Evolutionary conservation across 2,329 filamentous ascomycete genomes (phyloP).

Genomic region (Penicillium sp.): DNA sequence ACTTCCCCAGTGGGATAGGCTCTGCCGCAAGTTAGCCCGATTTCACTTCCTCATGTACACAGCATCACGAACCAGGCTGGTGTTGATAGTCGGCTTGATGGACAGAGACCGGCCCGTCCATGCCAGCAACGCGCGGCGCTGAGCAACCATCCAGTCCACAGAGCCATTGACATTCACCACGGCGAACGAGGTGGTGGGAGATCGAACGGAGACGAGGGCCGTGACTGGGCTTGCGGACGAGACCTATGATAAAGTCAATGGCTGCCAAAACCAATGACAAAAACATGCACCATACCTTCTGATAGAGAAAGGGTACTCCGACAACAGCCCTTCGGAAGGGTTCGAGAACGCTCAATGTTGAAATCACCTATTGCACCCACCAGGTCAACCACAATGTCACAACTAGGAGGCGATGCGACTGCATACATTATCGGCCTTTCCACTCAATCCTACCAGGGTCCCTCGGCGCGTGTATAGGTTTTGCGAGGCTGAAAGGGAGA

Average conservation of each 20-base stretch:
- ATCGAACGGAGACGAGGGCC: conserved; percentile 81
- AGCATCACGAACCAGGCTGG: conserved; percentile 53
- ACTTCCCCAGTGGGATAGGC: conserved; percentile 84
- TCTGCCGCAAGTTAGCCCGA: conserved; percentile 44
- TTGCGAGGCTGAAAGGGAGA: conserved; percentile 87
- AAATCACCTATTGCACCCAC: conserved; percentile 60
- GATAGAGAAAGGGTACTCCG: conserved; percentile 92
- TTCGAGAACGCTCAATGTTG: conserved; percentile 79
- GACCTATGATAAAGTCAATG: conserved; percentile 49
- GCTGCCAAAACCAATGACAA: neutral
- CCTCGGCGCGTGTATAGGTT: conserved; percentile 88
- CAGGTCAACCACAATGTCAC: conserved; percentile 1
- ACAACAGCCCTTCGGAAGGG: conserved; percentile 73
- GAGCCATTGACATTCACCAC: conserved; percentile 87
- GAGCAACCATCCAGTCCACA: conserved; percentile 89
- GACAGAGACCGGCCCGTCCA: conserved; percentile 89
- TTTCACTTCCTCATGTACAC: neutral
- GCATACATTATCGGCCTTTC: conserved; percentile 80
- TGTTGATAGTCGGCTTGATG: conserved; percentile 69
- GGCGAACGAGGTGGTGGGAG: conserved; percentile 77
- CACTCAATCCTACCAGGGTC: conserved; percentile 81
- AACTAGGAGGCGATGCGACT: neutral
- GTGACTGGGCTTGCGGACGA: conserved; percentile 83
- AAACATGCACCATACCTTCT: conserved; percentile 47
- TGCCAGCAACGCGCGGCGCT: conserved; percentile 81